Conservation (phyloP, 805 yeast species). For the Vanderwaltozyma verrucispora region DNA sequence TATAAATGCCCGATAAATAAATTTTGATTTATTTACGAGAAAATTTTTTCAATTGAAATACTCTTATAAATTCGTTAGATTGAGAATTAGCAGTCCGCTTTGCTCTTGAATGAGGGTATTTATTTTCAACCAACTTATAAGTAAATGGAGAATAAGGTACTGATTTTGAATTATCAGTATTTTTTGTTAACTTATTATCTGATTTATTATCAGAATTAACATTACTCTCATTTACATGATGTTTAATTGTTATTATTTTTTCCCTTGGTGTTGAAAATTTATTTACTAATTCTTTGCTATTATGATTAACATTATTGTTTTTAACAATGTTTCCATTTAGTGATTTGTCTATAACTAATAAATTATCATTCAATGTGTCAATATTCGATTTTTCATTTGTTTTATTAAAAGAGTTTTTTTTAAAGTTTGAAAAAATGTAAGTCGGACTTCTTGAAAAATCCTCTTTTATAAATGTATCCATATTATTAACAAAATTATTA, state of each 20-base stretch:
- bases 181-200: too few species aligned
- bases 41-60: constrained; percentile 19
- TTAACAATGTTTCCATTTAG: too few species aligned
- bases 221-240: neutral
- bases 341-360: neutral
- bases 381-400: neutral
- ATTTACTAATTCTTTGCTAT: neutral
- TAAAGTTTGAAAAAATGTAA: neutral
- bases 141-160: neutral
- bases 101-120: constrained; percentile 26
- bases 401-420: too few species aligned
- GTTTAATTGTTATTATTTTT: neutral
- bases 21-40: neutral
- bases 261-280: neutral
- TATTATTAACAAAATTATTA: too few species aligned
- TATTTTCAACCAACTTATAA: constrained; percentile 18
- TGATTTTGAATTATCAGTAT: too few species aligned
- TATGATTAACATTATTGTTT: too few species aligned
- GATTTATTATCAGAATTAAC: neutral
- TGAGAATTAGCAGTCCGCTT: constrained; percentile 23
- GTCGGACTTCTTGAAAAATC: constrained; percentile 1
- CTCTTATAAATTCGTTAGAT: constrained; percentile 21
- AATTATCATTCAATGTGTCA: neutral
- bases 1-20: too few species aligned
- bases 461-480: neutral